A percentile compares a stretch with the other conserved stretches of the same genome.
phyloP scores from a whole-genome alignment of 805 yeast genomes.

The Blastobotrys americana region DNA sequence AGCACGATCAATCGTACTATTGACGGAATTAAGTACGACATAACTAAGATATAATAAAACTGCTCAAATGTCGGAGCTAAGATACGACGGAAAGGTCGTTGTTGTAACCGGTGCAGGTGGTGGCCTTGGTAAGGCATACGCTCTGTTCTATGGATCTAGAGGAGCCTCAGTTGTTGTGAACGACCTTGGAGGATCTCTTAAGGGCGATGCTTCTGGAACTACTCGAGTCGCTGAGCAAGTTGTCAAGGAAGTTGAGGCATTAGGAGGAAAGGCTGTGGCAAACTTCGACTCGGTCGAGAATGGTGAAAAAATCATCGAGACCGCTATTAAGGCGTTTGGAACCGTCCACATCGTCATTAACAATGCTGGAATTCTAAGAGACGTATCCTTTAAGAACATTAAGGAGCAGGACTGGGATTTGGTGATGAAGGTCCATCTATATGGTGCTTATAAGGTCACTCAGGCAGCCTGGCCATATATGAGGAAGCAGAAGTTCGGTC shows the following conservation, averaged over 20 bases:
- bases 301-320: constrained; percentile 76
- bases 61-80: constrained; percentile 33
- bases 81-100: constrained; percentile 78
- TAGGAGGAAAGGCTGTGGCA: constrained; percentile 85
- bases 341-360: constrained; percentile 82
- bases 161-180: constrained; percentile 96
- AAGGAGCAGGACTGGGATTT: constrained; percentile 66
- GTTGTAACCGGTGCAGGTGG: constrained; percentile 97
- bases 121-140: constrained; percentile 86
- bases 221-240: constrained; percentile 72
- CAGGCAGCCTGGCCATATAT: constrained; percentile 90
- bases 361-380: constrained; percentile 93
- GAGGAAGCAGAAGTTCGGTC: constrained; percentile 76
- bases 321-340: constrained; percentile 82
- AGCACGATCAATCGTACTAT: no score
- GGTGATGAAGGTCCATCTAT: constrained; percentile 80
- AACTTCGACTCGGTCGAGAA: constrained; percentile 86
- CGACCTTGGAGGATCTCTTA: constrained; percentile 80
- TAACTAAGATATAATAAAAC: no score
- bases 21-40: no score
- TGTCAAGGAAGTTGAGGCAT: constrained; percentile 68
- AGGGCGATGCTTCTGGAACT: constrained; percentile 49
- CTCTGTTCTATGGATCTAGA: constrained; percentile 75
- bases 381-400: constrained; percentile 82
- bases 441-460: constrained; percentile 80